phyloP scores from a whole-genome alignment of 1,139 yeast species.

The Candida buenavistaensis region DNA sequence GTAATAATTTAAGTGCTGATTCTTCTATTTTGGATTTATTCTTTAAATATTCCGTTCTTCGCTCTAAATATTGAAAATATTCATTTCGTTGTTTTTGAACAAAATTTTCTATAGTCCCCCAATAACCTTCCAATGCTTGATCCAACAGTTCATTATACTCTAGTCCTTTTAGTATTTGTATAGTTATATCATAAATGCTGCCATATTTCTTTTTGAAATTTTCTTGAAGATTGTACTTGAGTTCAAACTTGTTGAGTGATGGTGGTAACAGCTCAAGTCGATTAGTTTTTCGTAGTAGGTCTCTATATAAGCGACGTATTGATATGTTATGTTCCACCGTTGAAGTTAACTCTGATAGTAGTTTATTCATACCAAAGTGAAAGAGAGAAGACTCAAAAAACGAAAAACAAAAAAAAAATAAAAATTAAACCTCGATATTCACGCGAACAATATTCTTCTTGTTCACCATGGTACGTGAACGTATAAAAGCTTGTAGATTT shows the following conservation, averaged over 20 bases:
- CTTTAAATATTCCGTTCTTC: conserved; percentile 7
- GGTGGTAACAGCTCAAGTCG: neutral
- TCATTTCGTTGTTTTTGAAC: conserved; percentile 4
- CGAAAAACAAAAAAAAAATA: no score
- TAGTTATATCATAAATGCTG: conserved; percentile 5
- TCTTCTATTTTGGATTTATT: conserved; percentile 6
- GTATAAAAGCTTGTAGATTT: no score
- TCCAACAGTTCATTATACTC: conserved; percentile 10
- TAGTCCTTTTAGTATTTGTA: conserved; percentile 12
- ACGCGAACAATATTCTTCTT: no score
- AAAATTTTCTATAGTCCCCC: conserved; percentile 6
- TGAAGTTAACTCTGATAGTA: conserved; percentile 2
- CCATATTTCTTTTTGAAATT: conserved; percentile 16
- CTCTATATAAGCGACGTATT: conserved; percentile 18
- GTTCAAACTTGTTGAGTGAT: conserved; percentile 15
- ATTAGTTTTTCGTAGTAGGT: conserved; percentile 19
- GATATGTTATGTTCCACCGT: conserved; percentile 8
- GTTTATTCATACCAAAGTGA: conserved; percentile 5
- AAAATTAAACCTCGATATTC: no score
- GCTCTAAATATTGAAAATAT: conserved; percentile 4
- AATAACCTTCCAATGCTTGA: neutral
- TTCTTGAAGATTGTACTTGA: conserved; percentile 17
- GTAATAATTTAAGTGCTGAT: conserved; percentile 2
- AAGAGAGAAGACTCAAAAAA: no score
- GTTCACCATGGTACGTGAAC: no score